Conservation (phyloP, 2,329 filamentous ascomycete genomes). For the Aureobasidium sp. region DNA sequence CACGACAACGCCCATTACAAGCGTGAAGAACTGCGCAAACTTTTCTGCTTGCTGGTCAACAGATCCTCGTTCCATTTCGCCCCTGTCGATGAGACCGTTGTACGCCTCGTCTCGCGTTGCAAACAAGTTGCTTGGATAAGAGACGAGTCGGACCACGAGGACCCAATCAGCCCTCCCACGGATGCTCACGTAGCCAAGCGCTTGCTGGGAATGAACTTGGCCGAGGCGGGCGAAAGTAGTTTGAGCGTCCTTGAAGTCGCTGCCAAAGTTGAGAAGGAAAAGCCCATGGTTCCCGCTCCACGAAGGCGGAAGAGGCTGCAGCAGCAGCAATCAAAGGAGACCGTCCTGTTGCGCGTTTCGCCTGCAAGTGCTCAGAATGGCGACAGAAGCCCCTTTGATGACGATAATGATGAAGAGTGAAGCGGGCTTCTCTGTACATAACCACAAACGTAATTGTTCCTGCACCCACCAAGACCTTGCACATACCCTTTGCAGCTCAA, state of each 20-base stretch:
- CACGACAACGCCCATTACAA: slow-evolving; percentile 81
- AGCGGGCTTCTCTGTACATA: background rate
- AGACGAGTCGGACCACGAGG: slow-evolving; percentile 27
- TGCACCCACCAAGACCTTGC: background rate
- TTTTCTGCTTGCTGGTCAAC: slow-evolving; percentile 60
- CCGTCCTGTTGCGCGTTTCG: slow-evolving; percentile 15
- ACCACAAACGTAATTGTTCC: background rate
- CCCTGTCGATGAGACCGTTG: slow-evolving; percentile 71
- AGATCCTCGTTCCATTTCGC: slow-evolving; percentile 58
- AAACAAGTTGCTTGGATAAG: slow-evolving; percentile 33
- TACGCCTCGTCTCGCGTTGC: slow-evolving; percentile 70
- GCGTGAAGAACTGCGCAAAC: slow-evolving; percentile 69
- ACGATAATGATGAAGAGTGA: slow-evolving; percentile 18
- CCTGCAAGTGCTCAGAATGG: slow-evolving; percentile 15
- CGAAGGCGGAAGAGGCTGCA: slow-evolving; percentile 48
- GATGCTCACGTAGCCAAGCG: slow-evolving; percentile 40
- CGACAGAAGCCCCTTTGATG: slow-evolving; percentile 21
- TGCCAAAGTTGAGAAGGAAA: slow-evolving; percentile 66
- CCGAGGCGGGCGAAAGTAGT: slow-evolving; percentile 61
- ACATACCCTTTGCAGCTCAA: slow-evolving; percentile 3
- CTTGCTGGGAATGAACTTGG: slow-evolving; percentile 64
- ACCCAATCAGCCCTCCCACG: slow-evolving; percentile 21
- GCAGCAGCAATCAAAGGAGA: slow-evolving; percentile 19
- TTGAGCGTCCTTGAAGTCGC: slow-evolving; percentile 67
- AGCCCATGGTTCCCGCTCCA: slow-evolving; percentile 74